Conservation (phyloP, 2,329 filamentous ascomycete species). For the Phaeoacremonium minimum region DNA sequence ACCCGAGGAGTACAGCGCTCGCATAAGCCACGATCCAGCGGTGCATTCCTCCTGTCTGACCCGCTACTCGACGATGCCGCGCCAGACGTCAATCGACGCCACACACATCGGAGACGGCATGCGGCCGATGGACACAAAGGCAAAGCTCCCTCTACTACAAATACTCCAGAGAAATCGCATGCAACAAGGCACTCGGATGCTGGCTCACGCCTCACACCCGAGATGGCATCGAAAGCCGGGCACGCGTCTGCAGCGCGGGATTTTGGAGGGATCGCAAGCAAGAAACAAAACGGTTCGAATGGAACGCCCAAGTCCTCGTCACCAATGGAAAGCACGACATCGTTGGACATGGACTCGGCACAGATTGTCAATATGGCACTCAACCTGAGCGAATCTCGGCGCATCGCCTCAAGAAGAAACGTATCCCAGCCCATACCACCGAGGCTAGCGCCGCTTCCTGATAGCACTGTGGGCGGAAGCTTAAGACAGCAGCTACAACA, state of each 20-base stretch:
- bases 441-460: slow-evolving; percentile 46
- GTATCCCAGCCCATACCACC: slow-evolving; percentile 47
- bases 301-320: neutral
- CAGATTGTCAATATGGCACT: slow-evolving; percentile 93
- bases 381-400: slow-evolving; percentile 77
- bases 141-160: slow-evolving; percentile 5
- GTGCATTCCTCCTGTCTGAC: slow-evolving; percentile 48
- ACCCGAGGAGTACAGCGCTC: slow-evolving; percentile 16
- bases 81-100: slow-evolving; percentile 23
- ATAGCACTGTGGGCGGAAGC: slow-evolving; percentile 51
- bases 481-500: slow-evolving; percentile 68
- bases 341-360: slow-evolving; percentile 69
- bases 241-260: slow-evolving; percentile 4
- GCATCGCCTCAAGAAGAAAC: slow-evolving; percentile 56
- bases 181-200: slow-evolving; percentile 3
- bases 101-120: slow-evolving; percentile 8
- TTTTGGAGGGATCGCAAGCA: too few relatives aligned
- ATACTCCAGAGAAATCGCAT: slow-evolving; percentile 2
- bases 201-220: slow-evolving; percentile 2
- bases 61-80: slow-evolving; percentile 23
- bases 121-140: slow-evolving; percentile 8
- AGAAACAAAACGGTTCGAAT: too few relatives aligned
- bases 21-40: slow-evolving; percentile 39
- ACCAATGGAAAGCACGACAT: slow-evolving; percentile 1
- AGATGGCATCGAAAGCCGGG: neutral